Evolutionary conservation across 2,329 filamentous ascomycete genomes (phyloP), one percentile per base, ranked within the genome.

Genomic region (Beauveria scarabaeidicola): DNA sequence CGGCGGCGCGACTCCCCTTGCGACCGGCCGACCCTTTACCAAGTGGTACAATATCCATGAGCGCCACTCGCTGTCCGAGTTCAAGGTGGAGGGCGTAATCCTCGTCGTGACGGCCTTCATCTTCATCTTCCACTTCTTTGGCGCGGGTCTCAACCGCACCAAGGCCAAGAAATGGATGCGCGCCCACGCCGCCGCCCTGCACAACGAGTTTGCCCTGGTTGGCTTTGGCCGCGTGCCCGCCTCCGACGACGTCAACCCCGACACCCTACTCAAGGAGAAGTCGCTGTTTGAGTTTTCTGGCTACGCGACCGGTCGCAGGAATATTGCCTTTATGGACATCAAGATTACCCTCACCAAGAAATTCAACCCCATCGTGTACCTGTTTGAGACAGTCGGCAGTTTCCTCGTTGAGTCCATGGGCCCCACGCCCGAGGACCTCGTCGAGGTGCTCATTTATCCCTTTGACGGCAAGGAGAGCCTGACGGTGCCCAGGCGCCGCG

Each of bases 11-110:
- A 46, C 57, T 19, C 79, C 81, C 62, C 78, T 77, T 48, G 72
- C 75, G 51, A 78, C 80, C 48, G 74, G 72, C 47, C 77, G 79
- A 27, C 89, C 90, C 15, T 97, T 88, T 74, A 96, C 91, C 55
- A 91, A 90, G 79, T 99, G 94, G 94, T 99, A 97, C 78, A 91
- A 91, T 60, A 80, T 97, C 63, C 94, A 96, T 82, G 92, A 97
- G 82, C 91, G 94, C 69, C 86, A 92, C 69, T 86, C 86, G 27
- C 77, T 87, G 62, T 81, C 81, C 69, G 94, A 99, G 73, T 99
- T 99, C 81, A 86, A 86, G 75, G 82, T 87, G 68, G 94, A 99
- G 77, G 88, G 89, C 61, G 77, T 91, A 72, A 89, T 99, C 68
- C 77, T 97, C 62, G 82, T 83, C 38, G 79, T 91, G 69, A 84